phyloP scores from a whole-genome alignment of 345 rosid genomes.

The Passiflora organensis region DNA sequence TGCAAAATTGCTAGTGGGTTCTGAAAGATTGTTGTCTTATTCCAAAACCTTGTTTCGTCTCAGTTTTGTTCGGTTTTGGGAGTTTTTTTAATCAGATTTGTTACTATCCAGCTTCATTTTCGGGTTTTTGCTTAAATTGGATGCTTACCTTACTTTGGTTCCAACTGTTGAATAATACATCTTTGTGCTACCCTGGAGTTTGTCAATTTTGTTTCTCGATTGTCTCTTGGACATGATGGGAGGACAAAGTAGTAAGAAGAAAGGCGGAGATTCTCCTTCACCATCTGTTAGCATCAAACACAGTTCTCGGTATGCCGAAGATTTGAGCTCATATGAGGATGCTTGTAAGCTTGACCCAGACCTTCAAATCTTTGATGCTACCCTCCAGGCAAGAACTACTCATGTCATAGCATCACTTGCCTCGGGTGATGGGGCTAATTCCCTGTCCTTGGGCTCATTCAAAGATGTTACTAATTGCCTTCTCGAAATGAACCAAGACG shows the following conservation, averaged over 20 bases:
- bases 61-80: background rate
- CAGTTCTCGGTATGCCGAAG: slow-evolving; percentile 35
- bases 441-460: slow-evolving; percentile 72
- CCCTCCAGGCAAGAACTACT: slow-evolving; percentile 56
- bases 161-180: background rate
- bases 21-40: background rate
- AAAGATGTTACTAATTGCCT: slow-evolving; percentile 60
- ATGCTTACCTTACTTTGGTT: background rate
- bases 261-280: slow-evolving; percentile 17
- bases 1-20: background rate
- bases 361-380: slow-evolving; percentile 56
- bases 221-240: slow-evolving; percentile 38
- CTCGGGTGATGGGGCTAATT: slow-evolving; percentile 45
- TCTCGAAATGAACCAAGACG: slow-evolving; percentile 84
- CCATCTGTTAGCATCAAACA: slow-evolving; percentile 21
- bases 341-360: slow-evolving; percentile 73
- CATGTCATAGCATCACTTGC: slow-evolving; percentile 52
- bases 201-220: background rate
- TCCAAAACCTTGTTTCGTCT: background rate
- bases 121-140: background rate
- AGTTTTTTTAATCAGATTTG: background rate
- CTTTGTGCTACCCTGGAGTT: slow-evolving; percentile 3
- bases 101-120: background rate
- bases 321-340: slow-evolving; percentile 57
- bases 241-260: slow-evolving; percentile 34